A percentile compares a stretch with the other conserved stretches of the same genome.
phyloP scores from a whole-genome alignment of 1,284 basidiomycete species.

The Stereum hirsutum region DNA sequence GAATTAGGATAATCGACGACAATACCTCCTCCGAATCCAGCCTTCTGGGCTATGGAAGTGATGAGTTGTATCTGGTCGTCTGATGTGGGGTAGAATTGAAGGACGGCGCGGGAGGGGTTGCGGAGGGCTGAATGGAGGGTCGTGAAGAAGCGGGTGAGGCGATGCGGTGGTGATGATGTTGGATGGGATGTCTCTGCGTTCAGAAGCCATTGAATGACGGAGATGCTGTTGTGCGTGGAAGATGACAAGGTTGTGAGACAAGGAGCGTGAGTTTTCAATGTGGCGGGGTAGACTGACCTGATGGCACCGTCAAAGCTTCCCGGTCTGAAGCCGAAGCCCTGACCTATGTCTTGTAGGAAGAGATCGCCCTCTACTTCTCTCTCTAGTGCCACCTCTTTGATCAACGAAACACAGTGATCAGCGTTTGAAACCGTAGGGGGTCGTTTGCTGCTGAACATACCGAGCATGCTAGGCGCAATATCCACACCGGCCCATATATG shows the following conservation, averaged over 20 bases:
- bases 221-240: slow-evolving; percentile 54
- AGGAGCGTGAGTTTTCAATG: no score
- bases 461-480: slow-evolving; percentile 94
- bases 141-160: slow-evolving; percentile 91
- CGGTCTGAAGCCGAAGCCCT: slow-evolving; percentile 90
- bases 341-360: slow-evolving; percentile 88
- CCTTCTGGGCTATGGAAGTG: slow-evolving; percentile 86
- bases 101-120: slow-evolving; percentile 88
- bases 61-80: slow-evolving; percentile 96
- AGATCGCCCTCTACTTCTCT: slow-evolving; percentile 91
- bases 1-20: slow-evolving; percentile 98
- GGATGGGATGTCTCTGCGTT: slow-evolving; percentile 94
- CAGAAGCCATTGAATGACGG: slow-evolving; percentile 96
- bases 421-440: not conserved
- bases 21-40: slow-evolving; percentile 95
- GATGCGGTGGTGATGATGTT: slow-evolving; percentile 86
- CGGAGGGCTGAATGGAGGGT: slow-evolving; percentile 89
- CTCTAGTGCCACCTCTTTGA: slow-evolving; percentile 84
- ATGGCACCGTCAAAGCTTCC: slow-evolving; percentile 98
- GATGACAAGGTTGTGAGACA: no score
- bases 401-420: not conserved
- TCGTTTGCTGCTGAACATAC: slow-evolving; percentile 26
- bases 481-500: slow-evolving; percentile 95
- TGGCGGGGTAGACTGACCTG: no score
- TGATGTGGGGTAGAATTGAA: slow-evolving; percentile 93